Evolutionary conservation across 352 stramenopile genomes (phyloP), one percentile per base, ranked within the genome.

Genomic region (Phytophthora ramorum): DNA sequence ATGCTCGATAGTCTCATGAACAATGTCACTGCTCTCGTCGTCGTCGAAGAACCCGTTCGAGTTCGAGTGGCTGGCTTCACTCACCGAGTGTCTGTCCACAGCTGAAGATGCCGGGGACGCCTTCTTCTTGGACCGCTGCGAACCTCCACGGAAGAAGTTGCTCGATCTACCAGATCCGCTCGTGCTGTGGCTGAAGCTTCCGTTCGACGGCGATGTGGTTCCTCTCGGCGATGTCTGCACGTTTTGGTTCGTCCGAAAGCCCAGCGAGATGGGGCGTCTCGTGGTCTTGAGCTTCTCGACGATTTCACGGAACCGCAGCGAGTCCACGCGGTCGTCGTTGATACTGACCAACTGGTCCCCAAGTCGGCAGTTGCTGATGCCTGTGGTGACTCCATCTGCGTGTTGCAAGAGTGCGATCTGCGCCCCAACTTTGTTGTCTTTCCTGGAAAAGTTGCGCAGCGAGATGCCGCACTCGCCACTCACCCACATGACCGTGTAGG

Each of bases 381-480:
- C 87, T 1, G 85, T 90, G 6, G 85, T 92, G 13, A 95, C 79
- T 35, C 85, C 84, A 34, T 93, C 77, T 5, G 83, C 85, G 43
- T 92, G 87, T 58, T 95, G 85, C 58, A 95, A 53, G 32, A 92
- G 76, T 10, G 87, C 86, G 37, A 95, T 91, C 58, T 95, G 87
- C 8, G 86, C 85, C 13, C 87, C 87, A 16, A 91, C 80, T 48
- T 90, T 91, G 68, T 83, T 82, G 41, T 79, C 68, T 26, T 69
- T 75, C 22, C 47, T 50, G 3, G 85, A 89, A 59, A 92, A 93
- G 58, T 93, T 93, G 62, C 85, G 86, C 35, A 95, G 65, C 47
- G 87, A 93, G 69, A 95, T 95, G 48, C 87, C 87, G 51, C 86
- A 92, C 64, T 95, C 87, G 38, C 87, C 87, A 49, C 81, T 91